A percentile compares a stretch with the other conserved stretches of the same genome.
Evolutionary conservation across 2,329 filamentous ascomycete genomes (phyloP).

Genomic region (Fusarium buharicum): DNA sequence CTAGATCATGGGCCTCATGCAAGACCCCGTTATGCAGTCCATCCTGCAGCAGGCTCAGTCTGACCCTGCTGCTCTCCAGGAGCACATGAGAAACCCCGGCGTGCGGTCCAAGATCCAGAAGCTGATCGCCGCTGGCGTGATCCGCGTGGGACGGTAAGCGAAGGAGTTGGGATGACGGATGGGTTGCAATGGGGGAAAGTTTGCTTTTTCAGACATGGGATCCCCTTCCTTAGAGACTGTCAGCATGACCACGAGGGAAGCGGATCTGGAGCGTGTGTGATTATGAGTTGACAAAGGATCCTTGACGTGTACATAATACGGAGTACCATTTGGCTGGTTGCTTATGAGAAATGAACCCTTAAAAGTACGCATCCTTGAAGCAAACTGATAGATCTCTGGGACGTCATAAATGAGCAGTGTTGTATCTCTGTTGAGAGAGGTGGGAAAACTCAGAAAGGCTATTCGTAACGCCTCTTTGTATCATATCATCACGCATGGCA

Average conservation of each 20-base stretch:
- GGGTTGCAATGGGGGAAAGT: slow-evolving; percentile 23
- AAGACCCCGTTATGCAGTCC: slow-evolving; percentile 97
- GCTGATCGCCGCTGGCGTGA: slow-evolving; percentile 90
- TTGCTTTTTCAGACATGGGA: slow-evolving; percentile 27
- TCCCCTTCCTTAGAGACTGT: slow-evolving; percentile 27
- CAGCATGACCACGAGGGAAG: slow-evolving; percentile 21
- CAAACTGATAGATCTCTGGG: slow-evolving; percentile 11
- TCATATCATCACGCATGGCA: slow-evolving; percentile 15
- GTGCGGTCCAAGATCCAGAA: slow-evolving; percentile 94
- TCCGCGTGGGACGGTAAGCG: slow-evolving; percentile 71
- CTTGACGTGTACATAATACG: slow-evolving; percentile 47
- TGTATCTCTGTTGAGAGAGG: background rate
- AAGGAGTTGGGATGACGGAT: slow-evolving; percentile 9
- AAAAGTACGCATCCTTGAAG: slow-evolving; percentile 11
- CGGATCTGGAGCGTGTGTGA: slow-evolving; percentile 36
- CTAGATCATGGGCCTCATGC: slow-evolving; percentile 87
- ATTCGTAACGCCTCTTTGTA: slow-evolving; percentile 6
- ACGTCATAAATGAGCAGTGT: slow-evolving; percentile 13
- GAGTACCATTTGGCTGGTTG: slow-evolving; percentile 40
- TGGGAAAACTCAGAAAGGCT: background rate
- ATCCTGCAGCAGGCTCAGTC: slow-evolving; percentile 97
- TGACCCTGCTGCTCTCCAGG: slow-evolving; percentile 89
- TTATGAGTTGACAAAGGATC: slow-evolving; percentile 38
- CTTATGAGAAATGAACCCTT: slow-evolving; percentile 48
- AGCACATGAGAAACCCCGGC: slow-evolving; percentile 94